Evolutionary conservation across 495 filamentous ascomycete species (phyloP).

Genomic region (Aspergillus hancockii): DNA sequence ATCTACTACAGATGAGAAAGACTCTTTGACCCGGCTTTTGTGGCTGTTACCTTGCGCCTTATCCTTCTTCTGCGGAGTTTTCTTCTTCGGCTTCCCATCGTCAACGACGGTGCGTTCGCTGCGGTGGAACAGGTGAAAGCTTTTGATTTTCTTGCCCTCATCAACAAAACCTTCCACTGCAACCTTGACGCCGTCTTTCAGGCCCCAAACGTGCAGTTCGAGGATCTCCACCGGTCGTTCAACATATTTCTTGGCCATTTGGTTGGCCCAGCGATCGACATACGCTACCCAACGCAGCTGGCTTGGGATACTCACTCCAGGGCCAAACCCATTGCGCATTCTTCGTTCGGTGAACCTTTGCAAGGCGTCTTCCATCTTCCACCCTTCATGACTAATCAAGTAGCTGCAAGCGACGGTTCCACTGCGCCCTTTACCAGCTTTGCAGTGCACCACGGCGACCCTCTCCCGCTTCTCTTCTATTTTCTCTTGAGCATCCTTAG

Average conservation of each 20-base stretch:
- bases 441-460: slow-evolving; percentile 93
- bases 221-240: slow-evolving; percentile 82
- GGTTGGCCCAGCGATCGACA: slow-evolving; percentile 79
- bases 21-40: slow-evolving; percentile 5
- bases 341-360: slow-evolving; percentile 80
- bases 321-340: slow-evolving; percentile 86
- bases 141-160: slow-evolving; percentile 81
- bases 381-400: slow-evolving; percentile 86
- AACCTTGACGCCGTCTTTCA: slow-evolving; percentile 86
- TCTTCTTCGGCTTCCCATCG: slow-evolving; percentile 27
- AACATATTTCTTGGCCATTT: slow-evolving; percentile 72
- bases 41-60: slow-evolving; percentile 10
- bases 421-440: slow-evolving; percentile 92
- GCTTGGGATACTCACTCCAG: slow-evolving; percentile 89
- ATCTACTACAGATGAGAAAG: slow-evolving; percentile 14
- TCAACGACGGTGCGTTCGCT: slow-evolving; percentile 75
- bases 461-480: slow-evolving; percentile 43
- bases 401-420: slow-evolving; percentile 88
- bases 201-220: slow-evolving; percentile 87
- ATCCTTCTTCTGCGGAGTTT: slow-evolving; percentile 3
- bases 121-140: slow-evolving; percentile 76
- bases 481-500: slow-evolving; percentile 12
- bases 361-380: slow-evolving; percentile 77
- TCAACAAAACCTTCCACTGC: slow-evolving; percentile 83
- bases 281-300: slow-evolving; percentile 90